Base-by-base conservation (phyloP, 768 basidiomycete species). In the Lactarius sp. region DNA sequence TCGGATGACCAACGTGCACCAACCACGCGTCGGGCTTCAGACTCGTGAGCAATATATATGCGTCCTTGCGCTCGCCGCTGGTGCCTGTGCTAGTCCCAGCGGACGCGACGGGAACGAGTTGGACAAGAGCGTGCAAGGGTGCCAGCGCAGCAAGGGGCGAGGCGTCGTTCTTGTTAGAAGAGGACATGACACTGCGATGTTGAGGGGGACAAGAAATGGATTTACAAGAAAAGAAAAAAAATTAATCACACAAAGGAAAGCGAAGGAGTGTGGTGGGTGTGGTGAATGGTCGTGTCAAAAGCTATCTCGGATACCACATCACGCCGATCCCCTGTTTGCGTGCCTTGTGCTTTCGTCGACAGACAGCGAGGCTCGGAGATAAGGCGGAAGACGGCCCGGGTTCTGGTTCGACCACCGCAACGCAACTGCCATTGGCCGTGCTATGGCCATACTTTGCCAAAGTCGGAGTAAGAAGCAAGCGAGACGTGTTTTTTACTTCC, bases 1-100 rank as follows among this genome's bases (percentile, higher is more conserved):
- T 59, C 18, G 51, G 49, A 46, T 31, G 63, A 12, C 63, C 63
- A 41, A 64, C 49, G 18, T 60, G 54, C 53, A 64, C 59, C 27
- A 55, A 14, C 63, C 63, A 64, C 5, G 49, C 59, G 8, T 60
- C 63, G 4, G 41, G 22, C 14, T 55, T 50, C 16, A 64, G 41
- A 22, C 8, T 60, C 5, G 63, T 60, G 14, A 64, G 42, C n/a
- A 64, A n/a, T 13, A 64, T 49, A 39, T 36, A 64, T 9, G 20
- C 37, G 20, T 12, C 13, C 5, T 37, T 39, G 12, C 33, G 31
- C 5, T 50, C 31, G 18, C 0, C 6, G 52, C 36, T 10, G 20
- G 56, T 47, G 8, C 31, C 27, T 50, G 20, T 27, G 20, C 27
- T 37, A 6, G 52, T 36, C 41, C 18, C n/a, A 3, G 52, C 13